Base-by-base conservation (phyloP, 305 asterid genomes). In the Fraxinus albicans region DNA sequence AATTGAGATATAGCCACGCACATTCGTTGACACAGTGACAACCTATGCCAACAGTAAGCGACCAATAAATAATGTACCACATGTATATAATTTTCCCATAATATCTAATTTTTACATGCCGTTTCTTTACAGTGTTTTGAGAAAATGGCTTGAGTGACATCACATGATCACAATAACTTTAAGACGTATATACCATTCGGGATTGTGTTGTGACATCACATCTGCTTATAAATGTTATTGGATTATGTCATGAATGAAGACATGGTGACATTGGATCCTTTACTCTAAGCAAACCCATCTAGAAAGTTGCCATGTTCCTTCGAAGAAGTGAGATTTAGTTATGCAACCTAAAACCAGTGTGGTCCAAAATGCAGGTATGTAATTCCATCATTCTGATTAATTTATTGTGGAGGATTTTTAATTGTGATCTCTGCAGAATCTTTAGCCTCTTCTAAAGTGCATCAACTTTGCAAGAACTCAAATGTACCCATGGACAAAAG, bases 21-120 rank as follows among this genome's bases (percentile, higher is more conserved):
- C 25, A 82, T 23, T 82, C 36, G 44, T 25, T 21, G 13, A n/a
- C 53, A 73, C 53, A 2, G 67, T 73, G 50, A 31, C 83, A 78
- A 34, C 38, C 19, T 85, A 23, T 60, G 44, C 55, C 73, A 40
- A 17, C 78, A 19, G 38, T 65, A 78, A 58, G 76, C 82, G 31
- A 58, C 27, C 27, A 58, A 58, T 19, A 58, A 58, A 3, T 58
- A 58, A 6, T 55, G 67, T 19, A 55, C 27, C 27, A 7, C 31
- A 2, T 0, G 31, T 8, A 60, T 60, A 21, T 60, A 60, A 19
- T 21, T 58, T 19, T 21, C 29, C 70, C 29, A 21, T 19, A 55
- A 60, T 60, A 60, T 7, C 31, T 60, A 58, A 58, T 7, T 19
- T 58, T 60, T 21, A 21, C 70, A 60, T 19, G 70, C 12, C 69